These are phyloP conservation scores for Agaricus sinodeliciosus DNA, from an alignment of 768 basidiomycete genomes.

Conservation along the genomic window DNA sequence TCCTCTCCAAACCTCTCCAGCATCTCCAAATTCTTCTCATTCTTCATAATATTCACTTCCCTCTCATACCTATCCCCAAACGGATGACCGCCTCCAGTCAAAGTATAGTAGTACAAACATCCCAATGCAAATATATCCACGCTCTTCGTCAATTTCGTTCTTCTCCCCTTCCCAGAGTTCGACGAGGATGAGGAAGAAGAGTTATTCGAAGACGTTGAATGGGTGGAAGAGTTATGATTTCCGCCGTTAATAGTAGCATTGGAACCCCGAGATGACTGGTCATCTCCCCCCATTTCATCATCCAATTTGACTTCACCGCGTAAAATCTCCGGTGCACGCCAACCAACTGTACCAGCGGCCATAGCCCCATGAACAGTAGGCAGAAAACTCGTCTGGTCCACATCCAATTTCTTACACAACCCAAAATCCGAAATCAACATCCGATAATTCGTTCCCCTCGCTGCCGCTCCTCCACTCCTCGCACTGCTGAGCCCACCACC, in stretches of 20 bases:
- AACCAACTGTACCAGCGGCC: slow-evolving; percentile 91
- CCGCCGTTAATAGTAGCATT: slow-evolving; percentile 40
- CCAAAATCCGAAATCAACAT: slow-evolving; percentile 64
- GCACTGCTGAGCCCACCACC: neutral
- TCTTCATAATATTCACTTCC: slow-evolving; percentile 89
- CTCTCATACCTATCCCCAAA: slow-evolving; percentile 91
- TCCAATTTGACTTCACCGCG: slow-evolving; percentile 92
- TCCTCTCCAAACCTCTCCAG: slow-evolving; percentile 87
- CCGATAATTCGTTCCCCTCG: neutral
- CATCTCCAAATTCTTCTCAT: slow-evolving; percentile 61
- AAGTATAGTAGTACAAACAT: slow-evolving; percentile 89
- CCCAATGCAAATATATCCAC: slow-evolving; percentile 97
- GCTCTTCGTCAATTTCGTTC: slow-evolving; percentile 81
- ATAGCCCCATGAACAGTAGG: slow-evolving; percentile 87
- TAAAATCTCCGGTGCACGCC: slow-evolving; percentile 96
- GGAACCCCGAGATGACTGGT: slow-evolving; percentile 62
- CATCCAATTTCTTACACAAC: slow-evolving; percentile 89
- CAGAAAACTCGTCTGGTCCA: slow-evolving; percentile 94
- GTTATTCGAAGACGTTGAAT: slow-evolving; percentile 16
- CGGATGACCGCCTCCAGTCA: slow-evolving; percentile 88
- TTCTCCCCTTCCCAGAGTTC: slow-evolving; percentile 32
- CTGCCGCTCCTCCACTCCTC: neutral
- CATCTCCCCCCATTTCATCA: slow-evolving; percentile 64
- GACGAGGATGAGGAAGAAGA: slow-evolving; percentile 3
- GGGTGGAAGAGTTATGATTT: slow-evolving; percentile 12